phyloP scores from a whole-genome alignment of 768 basidiomycete species.

The Calocybe cyanea region DNA sequence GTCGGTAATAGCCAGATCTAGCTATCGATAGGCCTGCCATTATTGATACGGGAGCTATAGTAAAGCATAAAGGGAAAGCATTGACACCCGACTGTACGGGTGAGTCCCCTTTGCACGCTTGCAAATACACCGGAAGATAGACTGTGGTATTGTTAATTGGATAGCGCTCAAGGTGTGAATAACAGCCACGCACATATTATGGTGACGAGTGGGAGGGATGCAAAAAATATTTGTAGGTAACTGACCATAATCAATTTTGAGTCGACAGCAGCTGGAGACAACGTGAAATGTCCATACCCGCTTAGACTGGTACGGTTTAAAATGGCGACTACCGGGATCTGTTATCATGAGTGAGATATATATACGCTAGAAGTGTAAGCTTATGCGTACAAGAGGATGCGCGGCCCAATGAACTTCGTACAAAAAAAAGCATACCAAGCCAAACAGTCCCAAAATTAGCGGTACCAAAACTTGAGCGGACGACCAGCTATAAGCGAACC shows the following conservation, averaged over 20 bases:
- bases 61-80: constrained; percentile 27
- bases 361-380: background rate
- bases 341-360: background rate
- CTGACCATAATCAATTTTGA: constrained; percentile 15
- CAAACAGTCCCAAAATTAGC: constrained; percentile 37
- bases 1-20: constrained; percentile 28
- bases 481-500: constrained; percentile 38
- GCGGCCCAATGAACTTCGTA: constrained; percentile 34
- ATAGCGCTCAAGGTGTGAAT: constrained; percentile 8
- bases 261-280: background rate
- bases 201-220: constrained; percentile 20
- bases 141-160: constrained; percentile 12
- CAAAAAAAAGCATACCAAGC: constrained; percentile 33
- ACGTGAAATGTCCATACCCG: constrained; percentile 23
- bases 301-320: constrained; percentile 33
- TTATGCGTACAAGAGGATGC: constrained; percentile 16
- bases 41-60: constrained; percentile 35
- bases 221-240: constrained; percentile 29
- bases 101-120: constrained; percentile 34
- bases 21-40: constrained; percentile 28
- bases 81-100: constrained; percentile 35
- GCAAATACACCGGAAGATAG: constrained; percentile 44
- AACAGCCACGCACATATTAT: constrained; percentile 17
- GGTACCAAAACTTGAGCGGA: constrained; percentile 39
- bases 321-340: constrained; percentile 17